Percentiles rank a stretch among this genome's conserved stretches.
Evolutionary conservation across 1,284 basidiomycete genomes (phyloP).

Genomic region (Boletellus deceptivus): DNA sequence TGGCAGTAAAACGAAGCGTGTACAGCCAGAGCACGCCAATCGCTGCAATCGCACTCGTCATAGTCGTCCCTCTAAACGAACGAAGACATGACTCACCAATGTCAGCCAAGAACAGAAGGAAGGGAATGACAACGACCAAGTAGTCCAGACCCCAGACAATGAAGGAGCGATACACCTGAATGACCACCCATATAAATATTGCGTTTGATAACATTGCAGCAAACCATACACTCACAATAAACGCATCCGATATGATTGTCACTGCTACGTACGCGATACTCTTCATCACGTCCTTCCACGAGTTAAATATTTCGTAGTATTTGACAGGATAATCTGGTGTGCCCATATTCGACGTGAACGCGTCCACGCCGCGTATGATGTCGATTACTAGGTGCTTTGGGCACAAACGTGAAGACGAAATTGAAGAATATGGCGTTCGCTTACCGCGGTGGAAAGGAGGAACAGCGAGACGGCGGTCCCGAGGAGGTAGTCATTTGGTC

Average conservation of each 20-base stretch:
- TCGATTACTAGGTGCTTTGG: conserved; percentile 17
- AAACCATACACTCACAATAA: conserved; percentile 12
- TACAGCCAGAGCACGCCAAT: conserved; percentile 20
- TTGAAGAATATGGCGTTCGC: background rate
- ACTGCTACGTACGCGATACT: conserved; percentile 14
- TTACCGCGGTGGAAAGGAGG: conserved; percentile 15
- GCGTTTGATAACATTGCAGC: no score
- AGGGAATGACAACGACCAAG: conserved; percentile 7
- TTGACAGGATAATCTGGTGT: conserved; percentile 7
- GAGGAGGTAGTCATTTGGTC: conserved; percentile 15
- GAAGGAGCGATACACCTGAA: conserved; percentile 26
- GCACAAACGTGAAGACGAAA: background rate
- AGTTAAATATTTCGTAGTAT: conserved; percentile 11
- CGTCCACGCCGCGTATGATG: conserved; percentile 11
- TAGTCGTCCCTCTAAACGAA: background rate
- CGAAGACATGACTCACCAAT: conserved; percentile 10
- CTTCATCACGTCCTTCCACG: conserved; percentile 13
- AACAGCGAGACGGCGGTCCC: conserved; percentile 20
- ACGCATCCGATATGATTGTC: conserved; percentile 21
- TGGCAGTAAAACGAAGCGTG: conserved; percentile 6
- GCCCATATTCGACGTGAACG: conserved; percentile 14
- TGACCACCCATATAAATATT: background rate
- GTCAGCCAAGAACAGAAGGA: conserved; percentile 22
- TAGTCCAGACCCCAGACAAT: conserved; percentile 21
- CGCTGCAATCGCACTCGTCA: background rate